Evolutionary conservation across 139 green algal genomes (phyloP), one percentile per base, ranked within the genome.

Genomic region (Micractinium conductrix): DNA sequence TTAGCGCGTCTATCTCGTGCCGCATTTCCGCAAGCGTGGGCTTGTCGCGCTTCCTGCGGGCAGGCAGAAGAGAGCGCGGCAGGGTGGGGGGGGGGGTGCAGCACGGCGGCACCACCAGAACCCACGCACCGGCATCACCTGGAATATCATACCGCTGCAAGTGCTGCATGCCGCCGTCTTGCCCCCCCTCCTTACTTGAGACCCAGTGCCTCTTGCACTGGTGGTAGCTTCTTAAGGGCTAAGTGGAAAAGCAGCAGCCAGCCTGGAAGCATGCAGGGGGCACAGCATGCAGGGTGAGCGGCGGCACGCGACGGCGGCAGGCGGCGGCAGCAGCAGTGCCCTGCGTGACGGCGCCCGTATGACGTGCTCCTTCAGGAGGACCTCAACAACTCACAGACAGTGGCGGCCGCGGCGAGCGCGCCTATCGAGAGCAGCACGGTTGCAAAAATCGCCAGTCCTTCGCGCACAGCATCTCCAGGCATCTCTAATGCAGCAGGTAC

Each of bases 151-250:
- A 48, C 8, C 37, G 67, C 2, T 10, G 28, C 22, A 2, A 9
- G 14, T 43, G 48, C 42, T 19, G 26, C 14, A 1, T 62, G 44
- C 28, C 42, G 28, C 35, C 33, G 24, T 35, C 6, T 10, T 50
- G 55, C n/a, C 45, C 69, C 22, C 9, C 9, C 26, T 40, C 26
- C 40, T 63, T 58, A 72, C 74, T 78, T 83, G 74, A 87, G 48
- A 17, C 86, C 71, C 21, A 87, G 74, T 5, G 75, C 79, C 22
- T 89, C 86, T 70, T 87, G 80, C 12, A 89, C 55, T 8, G 71
- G 68, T 30, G 86, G 72, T 16, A 89, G 33, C 65, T 87, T 85
- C 40, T 78, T 87, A 3, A 89, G 80, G 7, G 69, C 86, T n/a
- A 82, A 50, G 26, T 83, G 38, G 63, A 75, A 89, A 0, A 89